These are phyloP conservation scores for Rhizopus stolonifer DNA, from an alignment of 371 early-diverging fungal species.

Conservation along the genomic window DNA sequence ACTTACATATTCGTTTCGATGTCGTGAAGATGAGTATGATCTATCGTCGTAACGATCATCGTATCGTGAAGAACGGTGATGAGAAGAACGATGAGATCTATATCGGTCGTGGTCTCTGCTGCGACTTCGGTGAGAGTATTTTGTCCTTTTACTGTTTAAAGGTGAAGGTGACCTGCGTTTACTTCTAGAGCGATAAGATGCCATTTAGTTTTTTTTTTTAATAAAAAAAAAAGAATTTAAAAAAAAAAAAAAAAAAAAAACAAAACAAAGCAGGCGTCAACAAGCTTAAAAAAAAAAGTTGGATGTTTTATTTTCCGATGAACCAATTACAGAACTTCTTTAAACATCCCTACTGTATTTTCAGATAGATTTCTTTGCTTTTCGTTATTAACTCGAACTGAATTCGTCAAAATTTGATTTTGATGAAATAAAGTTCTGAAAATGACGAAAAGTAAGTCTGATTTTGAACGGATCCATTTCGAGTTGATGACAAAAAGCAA, in stretches of 20 bases:
- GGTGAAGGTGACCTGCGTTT: conserved; percentile 48
- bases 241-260: conserved; percentile 9
- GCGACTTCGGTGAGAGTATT: conserved; percentile 32
- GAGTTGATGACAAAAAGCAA: too few species aligned
- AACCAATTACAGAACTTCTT: too few species aligned
- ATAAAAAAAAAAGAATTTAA: conserved; percentile 8
- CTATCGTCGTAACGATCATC: conserved; percentile 19
- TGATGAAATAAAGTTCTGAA: too few species aligned
- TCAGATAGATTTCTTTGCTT: too few species aligned
- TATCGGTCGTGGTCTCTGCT: conserved; percentile 39
- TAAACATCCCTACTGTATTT: too few species aligned
- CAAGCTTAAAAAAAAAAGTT: background rate
- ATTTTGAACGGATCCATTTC: too few species aligned
- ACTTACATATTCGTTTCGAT: conserved; percentile 46
- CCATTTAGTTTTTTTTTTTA: conserved; percentile 18
- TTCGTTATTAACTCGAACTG: too few species aligned
- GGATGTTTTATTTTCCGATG: background rate
- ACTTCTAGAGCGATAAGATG: conserved; percentile 38
- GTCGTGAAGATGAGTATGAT: conserved; percentile 21
- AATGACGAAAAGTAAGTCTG: too few species aligned
- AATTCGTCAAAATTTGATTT: too few species aligned
- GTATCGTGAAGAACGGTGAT: conserved; percentile 34
- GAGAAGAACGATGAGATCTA: conserved; percentile 32
- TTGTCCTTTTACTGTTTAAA: conserved; percentile 30
- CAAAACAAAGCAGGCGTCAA: background rate